Conservation (phyloP, 768 basidiomycete genomes). For the Pholiota conissans region DNA sequence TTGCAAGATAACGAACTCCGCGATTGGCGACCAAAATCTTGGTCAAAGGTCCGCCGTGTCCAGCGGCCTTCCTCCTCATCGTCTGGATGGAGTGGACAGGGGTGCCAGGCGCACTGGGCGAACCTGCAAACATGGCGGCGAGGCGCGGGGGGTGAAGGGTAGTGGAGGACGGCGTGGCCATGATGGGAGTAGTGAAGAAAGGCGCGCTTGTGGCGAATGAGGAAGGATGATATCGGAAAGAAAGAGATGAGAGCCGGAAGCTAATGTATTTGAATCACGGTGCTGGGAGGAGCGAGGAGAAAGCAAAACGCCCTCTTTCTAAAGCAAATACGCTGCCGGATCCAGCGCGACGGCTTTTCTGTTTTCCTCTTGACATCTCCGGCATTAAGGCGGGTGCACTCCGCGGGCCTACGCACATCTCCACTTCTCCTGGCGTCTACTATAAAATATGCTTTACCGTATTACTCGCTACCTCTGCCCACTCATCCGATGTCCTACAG, state of each 20-base stretch:
- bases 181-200: conserved; percentile 29
- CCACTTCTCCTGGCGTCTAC: conserved; percentile 9
- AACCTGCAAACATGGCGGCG: conserved; percentile 66
- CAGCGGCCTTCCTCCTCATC: conserved; percentile 87
- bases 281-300: neutral
- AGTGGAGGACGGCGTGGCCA: conserved; percentile 37
- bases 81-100: conserved; percentile 90
- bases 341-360: neutral
- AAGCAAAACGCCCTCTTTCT: neutral
- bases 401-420: conserved; percentile 24
- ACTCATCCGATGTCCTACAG: neutral
- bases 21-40: conserved; percentile 93
- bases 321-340: neutral
- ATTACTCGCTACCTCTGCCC: neutral
- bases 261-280: conserved; percentile 8
- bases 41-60: conserved; percentile 86
- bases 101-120: conserved; percentile 79
- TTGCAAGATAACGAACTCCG: conserved; percentile 58
- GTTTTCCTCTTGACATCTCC: conserved; percentile 7
- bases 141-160: conserved; percentile 72
- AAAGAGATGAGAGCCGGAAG: conserved; percentile 2
- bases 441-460: neutral
- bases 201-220: neutral
- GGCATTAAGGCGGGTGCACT: conserved; percentile 23
- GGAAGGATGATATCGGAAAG: conserved; percentile 11